Percentiles rank a stretch among this genome's conserved stretches.
Evolutionary conservation across 2,329 filamentous ascomycete species (phyloP).

Genomic region (Endothia cerciana): DNA sequence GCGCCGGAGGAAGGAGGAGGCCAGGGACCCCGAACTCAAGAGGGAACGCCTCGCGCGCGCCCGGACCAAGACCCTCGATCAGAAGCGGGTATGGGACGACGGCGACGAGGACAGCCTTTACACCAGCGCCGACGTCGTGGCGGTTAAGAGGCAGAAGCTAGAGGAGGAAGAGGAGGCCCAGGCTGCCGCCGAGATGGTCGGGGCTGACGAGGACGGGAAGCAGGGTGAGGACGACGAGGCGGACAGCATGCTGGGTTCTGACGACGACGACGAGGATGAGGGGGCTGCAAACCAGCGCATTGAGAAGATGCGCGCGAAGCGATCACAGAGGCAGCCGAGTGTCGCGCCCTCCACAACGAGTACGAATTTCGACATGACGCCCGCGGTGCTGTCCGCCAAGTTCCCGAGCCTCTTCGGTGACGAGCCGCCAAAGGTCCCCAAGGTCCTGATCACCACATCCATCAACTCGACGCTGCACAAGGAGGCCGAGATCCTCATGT

Average conservation of each 20-base stretch:
- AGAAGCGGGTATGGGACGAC: conserved; percentile 89
- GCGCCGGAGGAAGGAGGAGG: conserved; percentile 81
- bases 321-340: conserved; percentile 51
- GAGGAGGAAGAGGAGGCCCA: conserved; percentile 51
- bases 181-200: conserved; percentile 47
- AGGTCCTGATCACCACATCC: conserved; percentile 89
- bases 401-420: conserved; percentile 67
- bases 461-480: conserved; percentile 87
- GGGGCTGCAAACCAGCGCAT: conserved; percentile 44
- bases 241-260: conserved; percentile 81
- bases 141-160: conserved; percentile 60
- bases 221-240: conserved; percentile 59
- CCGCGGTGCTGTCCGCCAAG: conserved; percentile 61
- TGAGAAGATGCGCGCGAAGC: conserved; percentile 50
- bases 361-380: conserved; percentile 67
- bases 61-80: conserved; percentile 79
- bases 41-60: conserved; percentile 76
- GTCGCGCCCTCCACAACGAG: conserved; percentile 62
- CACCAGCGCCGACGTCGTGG: conserved; percentile 60
- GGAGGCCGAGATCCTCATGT: conserved; percentile 77
- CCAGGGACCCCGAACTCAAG: conserved; percentile 76
- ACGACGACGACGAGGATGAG: conserved; percentile 57
- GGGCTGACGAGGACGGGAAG: conserved; percentile 49
- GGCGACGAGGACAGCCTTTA: conserved; percentile 63
- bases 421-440: conserved; percentile 66